A percentile compares a stretch with the other conserved stretches of the same genome.
phyloP scores from a whole-genome alignment of 2,329 filamentous ascomycete species.

The Aureobasidium lini region DNA sequence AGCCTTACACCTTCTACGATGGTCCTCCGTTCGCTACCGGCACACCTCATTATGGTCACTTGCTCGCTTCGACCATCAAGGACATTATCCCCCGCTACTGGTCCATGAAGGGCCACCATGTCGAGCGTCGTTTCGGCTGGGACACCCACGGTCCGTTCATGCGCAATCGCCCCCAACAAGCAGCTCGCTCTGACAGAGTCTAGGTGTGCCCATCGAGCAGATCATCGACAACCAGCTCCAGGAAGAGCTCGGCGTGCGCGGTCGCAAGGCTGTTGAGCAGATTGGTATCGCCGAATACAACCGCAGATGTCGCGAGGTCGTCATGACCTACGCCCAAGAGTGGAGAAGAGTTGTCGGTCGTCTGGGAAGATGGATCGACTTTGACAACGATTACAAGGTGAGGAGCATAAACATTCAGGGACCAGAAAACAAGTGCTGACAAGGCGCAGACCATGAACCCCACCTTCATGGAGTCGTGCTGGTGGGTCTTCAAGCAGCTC shows the following conservation, averaged over 20 bases:
- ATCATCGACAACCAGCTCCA: slow-evolving; percentile 84
- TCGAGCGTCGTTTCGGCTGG: slow-evolving; percentile 90
- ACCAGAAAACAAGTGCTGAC: neutral
- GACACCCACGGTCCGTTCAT: slow-evolving; percentile 65
- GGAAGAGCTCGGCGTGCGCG: slow-evolving; percentile 65
- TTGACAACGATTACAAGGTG: slow-evolving; percentile 87
- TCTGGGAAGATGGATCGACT: slow-evolving; percentile 92
- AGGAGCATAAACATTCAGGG: neutral
- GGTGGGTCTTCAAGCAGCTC: slow-evolving; percentile 95
- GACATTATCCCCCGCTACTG: slow-evolving; percentile 95
- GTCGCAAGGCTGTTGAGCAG: slow-evolving; percentile 77
- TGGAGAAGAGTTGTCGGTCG: slow-evolving; percentile 85
- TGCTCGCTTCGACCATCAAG: slow-evolving; percentile 90
- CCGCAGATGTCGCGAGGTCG: slow-evolving; percentile 81
- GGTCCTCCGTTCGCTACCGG: slow-evolving; percentile 49
- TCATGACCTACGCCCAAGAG: slow-evolving; percentile 81
- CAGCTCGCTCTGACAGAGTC: slow-evolving; percentile 90
- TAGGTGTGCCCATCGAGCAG: slow-evolving; percentile 90
- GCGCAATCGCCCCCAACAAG: slow-evolving; percentile 60
- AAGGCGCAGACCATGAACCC: slow-evolving; percentile 68
- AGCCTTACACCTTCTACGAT: slow-evolving; percentile 91
- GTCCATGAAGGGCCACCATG: slow-evolving; percentile 93
- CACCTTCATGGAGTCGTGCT: slow-evolving; percentile 91
- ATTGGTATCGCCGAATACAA: slow-evolving; percentile 88
- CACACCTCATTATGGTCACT: slow-evolving; percentile 63